Conservation (phyloP, 495 filamentous ascomycete species). For the Penicillium bialowiezense region DNA sequence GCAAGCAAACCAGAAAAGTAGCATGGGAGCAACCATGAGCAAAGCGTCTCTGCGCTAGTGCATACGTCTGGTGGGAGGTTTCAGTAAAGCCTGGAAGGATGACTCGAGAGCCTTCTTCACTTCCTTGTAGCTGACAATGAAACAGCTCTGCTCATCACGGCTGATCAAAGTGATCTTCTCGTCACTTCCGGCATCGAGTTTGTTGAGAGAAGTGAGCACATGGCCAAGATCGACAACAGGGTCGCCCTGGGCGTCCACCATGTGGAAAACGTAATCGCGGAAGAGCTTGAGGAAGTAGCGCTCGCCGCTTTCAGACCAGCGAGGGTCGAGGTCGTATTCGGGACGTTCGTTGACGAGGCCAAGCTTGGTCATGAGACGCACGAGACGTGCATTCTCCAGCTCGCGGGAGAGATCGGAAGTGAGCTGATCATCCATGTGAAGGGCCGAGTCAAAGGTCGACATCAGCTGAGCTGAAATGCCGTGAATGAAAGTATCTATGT, state of each 20-base stretch:
- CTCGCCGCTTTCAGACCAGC: constrained; percentile 87
- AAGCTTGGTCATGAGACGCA: constrained; percentile 80
- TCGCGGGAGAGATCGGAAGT: constrained; percentile 68
- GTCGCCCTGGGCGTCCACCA: constrained; percentile 78
- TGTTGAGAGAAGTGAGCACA: constrained; percentile 79
- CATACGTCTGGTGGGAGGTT: constrained; percentile 47
- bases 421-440: constrained; percentile 74
- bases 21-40: not conserved
- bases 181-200: constrained; percentile 84
- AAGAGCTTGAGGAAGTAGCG: constrained; percentile 91
- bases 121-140: constrained; percentile 85
- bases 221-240: constrained; percentile 82
- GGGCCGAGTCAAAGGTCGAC: constrained; percentile 65
- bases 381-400: constrained; percentile 85
- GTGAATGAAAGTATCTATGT: constrained; percentile 71
- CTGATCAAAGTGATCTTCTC: constrained; percentile 84
- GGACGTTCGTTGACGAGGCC: constrained; percentile 84
- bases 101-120: constrained; percentile 73
- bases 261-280: constrained; percentile 95
- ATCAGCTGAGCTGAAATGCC: constrained; percentile 72
- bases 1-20: not conserved
- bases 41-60: constrained; percentile 22
- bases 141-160: constrained; percentile 80
- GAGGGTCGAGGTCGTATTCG: constrained; percentile 68
- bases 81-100: constrained; percentile 77